Conservation (phyloP, 1,284 basidiomycete species). For the Boletus nobilissimus region DNA sequence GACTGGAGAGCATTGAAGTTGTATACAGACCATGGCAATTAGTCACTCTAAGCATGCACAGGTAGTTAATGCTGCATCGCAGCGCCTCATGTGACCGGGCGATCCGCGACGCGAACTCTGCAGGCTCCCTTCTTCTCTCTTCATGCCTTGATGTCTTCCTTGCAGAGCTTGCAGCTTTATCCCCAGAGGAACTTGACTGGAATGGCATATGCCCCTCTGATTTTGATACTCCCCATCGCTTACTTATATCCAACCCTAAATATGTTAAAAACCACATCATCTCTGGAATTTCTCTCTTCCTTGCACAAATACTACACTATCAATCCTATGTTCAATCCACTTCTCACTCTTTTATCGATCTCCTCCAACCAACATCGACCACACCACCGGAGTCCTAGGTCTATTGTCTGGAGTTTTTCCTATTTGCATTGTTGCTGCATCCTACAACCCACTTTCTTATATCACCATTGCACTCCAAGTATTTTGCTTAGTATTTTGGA, state of each 20-base stretch:
- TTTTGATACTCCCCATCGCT: constrained; percentile 52
- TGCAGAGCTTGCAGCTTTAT: constrained; percentile 58
- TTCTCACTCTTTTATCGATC: constrained; percentile 48
- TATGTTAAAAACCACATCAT: constrained; percentile 61
- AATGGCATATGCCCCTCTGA: constrained; percentile 54
- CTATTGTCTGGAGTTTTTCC: constrained; percentile 72
- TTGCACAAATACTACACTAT: constrained; percentile 64
- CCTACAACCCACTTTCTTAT: constrained; percentile 54
- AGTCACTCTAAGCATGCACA: too few relatives aligned
- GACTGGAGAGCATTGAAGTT: too few relatives aligned
- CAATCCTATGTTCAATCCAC: constrained; percentile 54
- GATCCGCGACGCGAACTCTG: constrained; percentile 51
- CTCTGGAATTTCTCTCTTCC: constrained; percentile 59
- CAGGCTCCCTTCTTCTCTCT: constrained; percentile 56
- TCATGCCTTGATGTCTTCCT: constrained; percentile 62
- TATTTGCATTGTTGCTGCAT: constrained; percentile 64
- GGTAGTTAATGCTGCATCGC: too few relatives aligned
- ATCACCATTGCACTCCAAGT: constrained; percentile 59
- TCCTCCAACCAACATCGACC: constrained; percentile 48
- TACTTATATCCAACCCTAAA: constrained; percentile 51
- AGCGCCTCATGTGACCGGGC: too few relatives aligned
- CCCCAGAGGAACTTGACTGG: constrained; percentile 48
- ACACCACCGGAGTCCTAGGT: constrained; percentile 59
- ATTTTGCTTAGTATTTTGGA: constrained; percentile 67
- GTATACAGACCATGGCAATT: too few relatives aligned